Conservation (phyloP, 2,329 filamentous ascomycete species). For the Lecanicillium sp. region DNA sequence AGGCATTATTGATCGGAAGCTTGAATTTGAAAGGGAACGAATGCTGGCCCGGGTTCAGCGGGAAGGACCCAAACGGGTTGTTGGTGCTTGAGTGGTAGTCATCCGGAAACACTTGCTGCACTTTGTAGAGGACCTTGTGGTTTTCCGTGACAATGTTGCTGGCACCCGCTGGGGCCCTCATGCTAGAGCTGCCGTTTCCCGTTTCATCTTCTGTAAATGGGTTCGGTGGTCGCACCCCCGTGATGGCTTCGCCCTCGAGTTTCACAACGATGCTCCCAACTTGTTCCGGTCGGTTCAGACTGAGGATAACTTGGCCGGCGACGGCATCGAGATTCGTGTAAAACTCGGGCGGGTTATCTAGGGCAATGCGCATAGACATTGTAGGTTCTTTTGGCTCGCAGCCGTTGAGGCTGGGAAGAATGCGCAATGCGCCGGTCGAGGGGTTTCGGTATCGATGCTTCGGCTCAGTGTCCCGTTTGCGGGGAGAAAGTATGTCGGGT, state of each 20-base stretch:
- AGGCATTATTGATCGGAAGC: constrained; percentile 69
- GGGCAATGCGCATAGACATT: constrained; percentile 61
- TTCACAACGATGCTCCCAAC: constrained; percentile 72
- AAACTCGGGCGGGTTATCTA: constrained; percentile 61
- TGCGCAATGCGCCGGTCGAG: too few relatives aligned
- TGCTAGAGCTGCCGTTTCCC: constrained; percentile 26
- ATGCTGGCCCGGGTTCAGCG: constrained; percentile 61
- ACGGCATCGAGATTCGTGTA: constrained; percentile 76
- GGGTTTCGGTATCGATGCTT: not conserved
- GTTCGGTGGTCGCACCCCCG: constrained; percentile 49
- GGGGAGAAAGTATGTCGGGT: not conserved
- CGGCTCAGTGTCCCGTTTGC: constrained; percentile 1
- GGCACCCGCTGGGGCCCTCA: constrained; percentile 4
- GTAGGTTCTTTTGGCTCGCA: constrained; percentile 14
- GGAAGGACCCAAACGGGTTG: constrained; percentile 40
- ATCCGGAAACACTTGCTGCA: constrained; percentile 65
- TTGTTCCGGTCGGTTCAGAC: constrained; percentile 57
- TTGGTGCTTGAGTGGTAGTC: constrained; percentile 33
- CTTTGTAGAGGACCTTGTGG: constrained; percentile 69
- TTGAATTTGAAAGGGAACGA: constrained; percentile 75
- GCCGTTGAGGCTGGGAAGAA: not conserved
- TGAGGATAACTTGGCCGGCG: constrained; percentile 51
- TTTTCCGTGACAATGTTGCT: constrained; percentile 41
- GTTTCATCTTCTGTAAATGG: constrained; percentile 26
- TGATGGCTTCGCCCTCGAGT: constrained; percentile 72